Evolutionary conservation across 371 early-diverging fungal species (phyloP).

Genomic region (Modicella reniformis): DNA sequence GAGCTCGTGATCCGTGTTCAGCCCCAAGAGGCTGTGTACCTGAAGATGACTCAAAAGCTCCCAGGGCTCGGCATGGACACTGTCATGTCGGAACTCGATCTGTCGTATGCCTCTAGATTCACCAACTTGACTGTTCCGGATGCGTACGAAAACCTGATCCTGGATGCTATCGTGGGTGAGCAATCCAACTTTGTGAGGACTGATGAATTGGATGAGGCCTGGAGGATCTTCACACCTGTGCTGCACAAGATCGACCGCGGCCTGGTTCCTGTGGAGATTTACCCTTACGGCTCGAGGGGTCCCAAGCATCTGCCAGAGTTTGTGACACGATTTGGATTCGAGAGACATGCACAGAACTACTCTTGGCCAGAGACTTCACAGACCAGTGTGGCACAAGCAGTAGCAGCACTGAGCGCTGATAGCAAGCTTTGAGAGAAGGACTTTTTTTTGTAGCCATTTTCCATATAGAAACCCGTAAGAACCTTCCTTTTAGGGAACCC

Average conservation of each 20-base stretch:
- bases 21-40: conserved; percentile 92
- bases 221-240: conserved; percentile 94
- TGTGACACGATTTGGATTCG: conserved; percentile 73
- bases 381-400: conserved; percentile 6
- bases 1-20: conserved; percentile 94
- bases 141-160: conserved; percentile 89
- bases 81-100: conserved; percentile 84
- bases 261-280: conserved; percentile 73
- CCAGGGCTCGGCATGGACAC: conserved; percentile 74
- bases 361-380: conserved; percentile 53
- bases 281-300: conserved; percentile 87
- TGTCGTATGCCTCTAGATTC: conserved; percentile 86
- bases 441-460: too few relatives aligned
- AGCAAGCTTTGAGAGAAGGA: conserved; percentile 37
- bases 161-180: conserved; percentile 88
- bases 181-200: conserved; percentile 94
- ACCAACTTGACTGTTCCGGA: conserved; percentile 87
- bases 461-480: too few relatives aligned
- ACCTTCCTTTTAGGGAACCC: too few relatives aligned
- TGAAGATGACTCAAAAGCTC: conserved; percentile 92
- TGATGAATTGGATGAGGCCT: conserved; percentile 93
- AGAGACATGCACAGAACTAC: conserved; percentile 47
- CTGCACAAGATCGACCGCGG: conserved; percentile 84
- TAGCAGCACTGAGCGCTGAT: conserved; percentile 16
- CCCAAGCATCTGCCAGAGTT: conserved; percentile 80